Evolutionary conservation across 345 rosid species (phyloP), one percentile per base, ranked within the genome.

Genomic region (Bruguiera gymnorhiza): DNA sequence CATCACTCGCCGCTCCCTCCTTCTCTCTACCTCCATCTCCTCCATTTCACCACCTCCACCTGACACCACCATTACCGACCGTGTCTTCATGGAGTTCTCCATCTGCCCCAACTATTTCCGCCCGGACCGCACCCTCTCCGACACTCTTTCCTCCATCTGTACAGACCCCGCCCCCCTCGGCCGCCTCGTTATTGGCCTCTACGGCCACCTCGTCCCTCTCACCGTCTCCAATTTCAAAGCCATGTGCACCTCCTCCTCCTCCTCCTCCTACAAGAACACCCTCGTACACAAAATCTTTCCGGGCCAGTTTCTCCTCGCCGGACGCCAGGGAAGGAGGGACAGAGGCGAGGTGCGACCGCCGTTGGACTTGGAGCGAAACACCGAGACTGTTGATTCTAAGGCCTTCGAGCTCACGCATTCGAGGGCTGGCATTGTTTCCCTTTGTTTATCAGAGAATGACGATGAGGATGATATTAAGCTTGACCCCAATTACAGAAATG

Each of bases 11-110:
- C 72, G 77, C 58, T 66, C 76, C 75, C 70, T 71, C 78, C 62
- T 68, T 73, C 75, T 63, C 79, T 70, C 71, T 80, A 60, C 85
- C 62, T 23, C 79, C 86, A 30, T 70, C 83, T 3, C 75, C 77
- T 4, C 70, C n/a, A 55, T 65, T 43, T 43, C 79, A 1, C 71
- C 80, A 0, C 16, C 77, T 1, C 59, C 62, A 1, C 76, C 74
- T 8, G 89, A 93, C 85, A 75, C 91, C 70, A 88, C 92, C 63
- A 88, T 93, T 70, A 93, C 97, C 51, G 91, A 91, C 83, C 90
- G 97, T 7, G 78, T 93, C 71, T 93, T 84, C 89, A 79, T 93
- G 72, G 98, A 93, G 78, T 89, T 93, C 88, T 83, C 92, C 78
- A 74, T 91, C 73, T 88, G 97, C 71, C 86, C 96, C 27, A 84